These are phyloP conservation scores for Corylus heterophylla DNA, from an alignment of 306 rosid genomes.

Conservation along the genomic window DNA sequence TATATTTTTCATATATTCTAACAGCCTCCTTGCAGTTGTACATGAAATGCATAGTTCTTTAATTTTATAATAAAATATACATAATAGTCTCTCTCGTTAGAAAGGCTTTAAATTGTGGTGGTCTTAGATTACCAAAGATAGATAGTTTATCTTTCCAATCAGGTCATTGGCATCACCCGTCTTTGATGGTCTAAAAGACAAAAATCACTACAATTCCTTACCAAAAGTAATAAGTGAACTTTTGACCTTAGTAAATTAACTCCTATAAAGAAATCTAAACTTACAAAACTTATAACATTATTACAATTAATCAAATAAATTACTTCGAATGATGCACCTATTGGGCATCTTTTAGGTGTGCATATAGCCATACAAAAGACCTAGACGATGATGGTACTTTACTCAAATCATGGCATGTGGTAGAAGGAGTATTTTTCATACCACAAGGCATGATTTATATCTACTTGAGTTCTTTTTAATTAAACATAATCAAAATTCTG, in stretches of 20 bases:
- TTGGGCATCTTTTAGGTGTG: background rate
- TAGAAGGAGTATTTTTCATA: too few relatives aligned
- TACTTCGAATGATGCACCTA: background rate
- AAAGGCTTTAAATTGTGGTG: background rate
- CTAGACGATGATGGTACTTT: background rate
- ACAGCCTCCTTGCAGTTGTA: background rate
- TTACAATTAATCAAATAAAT: background rate
- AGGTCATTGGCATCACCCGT: background rate
- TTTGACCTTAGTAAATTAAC: background rate
- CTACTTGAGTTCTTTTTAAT: too few relatives aligned
- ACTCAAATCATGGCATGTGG: background rate
- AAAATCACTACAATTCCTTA: background rate
- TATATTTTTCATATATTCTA: too few relatives aligned
- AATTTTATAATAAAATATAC: background rate
- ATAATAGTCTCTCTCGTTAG: background rate
- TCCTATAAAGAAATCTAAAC: too few relatives aligned
- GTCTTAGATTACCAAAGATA: background rate
- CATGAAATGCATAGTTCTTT: background rate
- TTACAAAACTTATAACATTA: background rate
- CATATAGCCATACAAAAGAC: too few relatives aligned
- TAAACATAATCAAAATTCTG: too few relatives aligned
- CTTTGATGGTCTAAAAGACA: background rate
- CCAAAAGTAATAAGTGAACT: background rate
- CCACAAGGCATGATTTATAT: background rate
- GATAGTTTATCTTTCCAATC: background rate